Evolutionary conservation across 2,329 filamentous ascomycete genomes (phyloP).

Genomic region (Rhinocladiella similis): DNA sequence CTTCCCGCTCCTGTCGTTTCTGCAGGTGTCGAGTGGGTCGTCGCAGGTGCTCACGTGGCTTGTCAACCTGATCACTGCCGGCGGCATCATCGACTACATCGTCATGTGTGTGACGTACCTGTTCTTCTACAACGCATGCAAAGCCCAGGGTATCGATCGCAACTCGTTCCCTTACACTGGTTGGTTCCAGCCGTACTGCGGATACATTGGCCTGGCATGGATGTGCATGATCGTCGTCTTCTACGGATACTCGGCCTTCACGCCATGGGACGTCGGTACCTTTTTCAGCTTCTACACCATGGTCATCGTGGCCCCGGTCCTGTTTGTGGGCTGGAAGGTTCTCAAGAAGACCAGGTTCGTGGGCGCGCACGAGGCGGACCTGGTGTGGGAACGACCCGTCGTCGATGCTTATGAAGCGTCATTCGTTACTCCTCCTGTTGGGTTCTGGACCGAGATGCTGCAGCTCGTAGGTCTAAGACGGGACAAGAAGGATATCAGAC

Average conservation of each 20-base stretch:
- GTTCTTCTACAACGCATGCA: slow-evolving; percentile 56
- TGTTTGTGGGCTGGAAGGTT: slow-evolving; percentile 22
- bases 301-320: slow-evolving; percentile 17
- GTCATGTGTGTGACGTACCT: slow-evolving; percentile 61
- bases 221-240: slow-evolving; percentile 69
- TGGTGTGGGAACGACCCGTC: slow-evolving; percentile 60
- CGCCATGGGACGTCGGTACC: slow-evolving; percentile 64
- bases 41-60: slow-evolving; percentile 56
- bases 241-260: slow-evolving; percentile 70
- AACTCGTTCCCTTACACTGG: slow-evolving; percentile 58
- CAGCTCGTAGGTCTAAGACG: slow-evolving; percentile 25
- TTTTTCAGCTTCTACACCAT: slow-evolving; percentile 58
- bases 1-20: slow-evolving; percentile 67
- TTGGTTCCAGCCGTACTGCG: slow-evolving; percentile 60
- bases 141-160: slow-evolving; percentile 55
- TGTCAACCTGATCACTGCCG: slow-evolving; percentile 43
- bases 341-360: slow-evolving; percentile 32
- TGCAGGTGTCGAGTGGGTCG: slow-evolving; percentile 52
- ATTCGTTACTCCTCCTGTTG: slow-evolving; percentile 50
- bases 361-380: slow-evolving; percentile 41
- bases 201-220: slow-evolving; percentile 40
- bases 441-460: slow-evolving; percentile 28
- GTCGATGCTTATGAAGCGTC: slow-evolving; percentile 60
- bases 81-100: slow-evolving; percentile 58
- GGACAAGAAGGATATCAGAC: slow-evolving; percentile 10